phyloP scores from a whole-genome alignment of 1,284 basidiomycete genomes.

The Violaceomyces palustris region DNA sequence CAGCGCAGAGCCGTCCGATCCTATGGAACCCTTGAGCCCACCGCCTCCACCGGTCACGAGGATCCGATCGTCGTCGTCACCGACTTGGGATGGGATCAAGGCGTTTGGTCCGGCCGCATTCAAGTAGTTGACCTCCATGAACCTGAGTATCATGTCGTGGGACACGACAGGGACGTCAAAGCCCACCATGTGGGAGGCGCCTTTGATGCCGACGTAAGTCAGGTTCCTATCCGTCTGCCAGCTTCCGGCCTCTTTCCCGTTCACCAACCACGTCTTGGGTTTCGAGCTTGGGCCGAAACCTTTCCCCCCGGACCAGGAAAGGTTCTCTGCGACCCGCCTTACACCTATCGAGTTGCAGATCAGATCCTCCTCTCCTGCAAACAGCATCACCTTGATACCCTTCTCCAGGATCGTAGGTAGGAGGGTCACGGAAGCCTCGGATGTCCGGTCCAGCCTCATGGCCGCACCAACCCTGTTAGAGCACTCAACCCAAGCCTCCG shows the following conservation, averaged over 20 bases:
- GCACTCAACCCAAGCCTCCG: conserved; percentile 87
- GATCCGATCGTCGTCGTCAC: conserved; percentile 60
- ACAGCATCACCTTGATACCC: conserved; percentile 75
- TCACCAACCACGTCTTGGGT: conserved; percentile 67
- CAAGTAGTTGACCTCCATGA: conserved; percentile 66
- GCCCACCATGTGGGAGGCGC: conserved; percentile 64
- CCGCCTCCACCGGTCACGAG: conserved; percentile 31
- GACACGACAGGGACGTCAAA: conserved; percentile 81
- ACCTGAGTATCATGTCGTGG: conserved; percentile 84
- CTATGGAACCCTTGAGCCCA: conserved; percentile 13
- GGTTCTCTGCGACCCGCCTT: conserved; percentile 72
- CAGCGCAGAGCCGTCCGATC: conserved; percentile 45
- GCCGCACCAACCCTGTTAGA: conserved; percentile 64
- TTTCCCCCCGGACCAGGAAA: conserved; percentile 79
- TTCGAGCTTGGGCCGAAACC: conserved; percentile 56
- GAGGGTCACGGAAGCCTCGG: conserved; percentile 69
- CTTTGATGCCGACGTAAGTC: conserved; percentile 80
- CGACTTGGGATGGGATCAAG: conserved; percentile 70
- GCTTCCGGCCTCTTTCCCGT: conserved; percentile 72
- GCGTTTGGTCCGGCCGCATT: conserved; percentile 67
- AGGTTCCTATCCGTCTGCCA: conserved; percentile 85
- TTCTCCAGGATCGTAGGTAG: conserved; percentile 73
- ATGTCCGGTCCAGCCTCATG: conserved; percentile 57
- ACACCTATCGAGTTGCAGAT: conserved; percentile 90
- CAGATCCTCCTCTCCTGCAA: conserved; percentile 89